Evolutionary conservation across 768 basidiomycete genomes (phyloP).

Genomic region (Dioszegia aurantiaca): DNA sequence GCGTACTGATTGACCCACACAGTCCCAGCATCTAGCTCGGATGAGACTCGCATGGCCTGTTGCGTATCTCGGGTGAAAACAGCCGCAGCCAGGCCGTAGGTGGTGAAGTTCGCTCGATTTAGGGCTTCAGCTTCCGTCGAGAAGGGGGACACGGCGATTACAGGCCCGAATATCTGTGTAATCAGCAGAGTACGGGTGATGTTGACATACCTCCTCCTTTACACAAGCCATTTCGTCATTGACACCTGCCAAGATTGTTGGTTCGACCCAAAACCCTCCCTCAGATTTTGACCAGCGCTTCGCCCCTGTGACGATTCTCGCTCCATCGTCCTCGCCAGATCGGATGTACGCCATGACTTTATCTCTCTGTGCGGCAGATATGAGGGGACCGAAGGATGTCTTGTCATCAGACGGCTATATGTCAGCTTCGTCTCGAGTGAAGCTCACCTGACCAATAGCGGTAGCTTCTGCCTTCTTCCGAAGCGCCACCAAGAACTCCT

Average conservation of each 20-base stretch:
- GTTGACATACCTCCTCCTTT: constrained; percentile 63
- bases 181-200: constrained; percentile 1
- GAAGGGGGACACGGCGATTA: constrained; percentile 76
- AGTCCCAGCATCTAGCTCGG: constrained; percentile 72
- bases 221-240: constrained; percentile 72
- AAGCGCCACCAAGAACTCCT: constrained; percentile 62
- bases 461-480: constrained; percentile 39
- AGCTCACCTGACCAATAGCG: constrained; percentile 43
- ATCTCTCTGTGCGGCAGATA: constrained; percentile 46
- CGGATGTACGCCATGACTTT: constrained; percentile 71
- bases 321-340: constrained; percentile 69
- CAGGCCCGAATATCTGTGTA: constrained; percentile 89
- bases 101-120: constrained; percentile 74
- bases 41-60: constrained; percentile 67
- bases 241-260: constrained; percentile 72
- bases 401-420: constrained; percentile 43
- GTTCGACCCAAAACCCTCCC: constrained; percentile 79
- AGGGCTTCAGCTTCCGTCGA: constrained; percentile 83
- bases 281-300: constrained; percentile 60
- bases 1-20: constrained; percentile 77
- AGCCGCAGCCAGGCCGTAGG: constrained; percentile 83
- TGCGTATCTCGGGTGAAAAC: constrained; percentile 78
- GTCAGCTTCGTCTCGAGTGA: not conserved
- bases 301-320: constrained; percentile 66
- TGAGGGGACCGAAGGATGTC: constrained; percentile 50